Base-by-base conservation (phyloP, 768 basidiomycete genomes). In the Suillus variegatus region DNA sequence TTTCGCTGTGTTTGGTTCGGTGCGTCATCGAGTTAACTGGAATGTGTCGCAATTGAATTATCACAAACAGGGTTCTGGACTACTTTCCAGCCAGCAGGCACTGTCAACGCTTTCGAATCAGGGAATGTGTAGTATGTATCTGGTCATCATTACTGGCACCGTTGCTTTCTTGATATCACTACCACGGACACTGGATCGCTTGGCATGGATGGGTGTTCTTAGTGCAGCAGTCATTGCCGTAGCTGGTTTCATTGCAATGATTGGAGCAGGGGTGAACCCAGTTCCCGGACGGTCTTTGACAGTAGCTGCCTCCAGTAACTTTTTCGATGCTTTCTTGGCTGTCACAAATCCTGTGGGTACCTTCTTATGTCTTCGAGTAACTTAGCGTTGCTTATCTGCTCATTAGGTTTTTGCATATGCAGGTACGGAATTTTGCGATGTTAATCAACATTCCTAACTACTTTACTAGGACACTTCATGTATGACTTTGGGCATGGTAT, bases 51-150 rank as follows among this genome's bases (percentile, higher is more conserved):
- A n/a, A 47, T 58, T 65, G 20, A 68, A 55, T 36, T 5, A 18
- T 43, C 6, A 12, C 32, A 35, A 51, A 20, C 67, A 85, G 84
- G 84, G 84, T 1, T 80, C 82, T 1, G 80, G 82, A 66, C 52
- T 86, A 13, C 72, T 85, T 2, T 83, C 84, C 9, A 85, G 85
- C 6, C 85, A 86, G 68, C 82, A 82, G 70, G 85, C 85, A 13
- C 72, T 86, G 51, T 79, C 83, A 1, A 75, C 75, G 3, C 76
- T 86, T 12, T 85, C 84, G 4, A 74, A 85, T 70, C 75, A 84
- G 28, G 80, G 83, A 3, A 71, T 86, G 8, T 86, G 85, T 64
- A 72, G 81, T 14, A 80, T 82, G 47, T 76, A 78, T 36, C 74
- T 84, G 6, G 76, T 82, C 14, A 69, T 82, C 7, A 85, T 87